Conservation (phyloP, 495 filamentous ascomycete genomes). For the Hyaloscypha hepaticicola region DNA sequence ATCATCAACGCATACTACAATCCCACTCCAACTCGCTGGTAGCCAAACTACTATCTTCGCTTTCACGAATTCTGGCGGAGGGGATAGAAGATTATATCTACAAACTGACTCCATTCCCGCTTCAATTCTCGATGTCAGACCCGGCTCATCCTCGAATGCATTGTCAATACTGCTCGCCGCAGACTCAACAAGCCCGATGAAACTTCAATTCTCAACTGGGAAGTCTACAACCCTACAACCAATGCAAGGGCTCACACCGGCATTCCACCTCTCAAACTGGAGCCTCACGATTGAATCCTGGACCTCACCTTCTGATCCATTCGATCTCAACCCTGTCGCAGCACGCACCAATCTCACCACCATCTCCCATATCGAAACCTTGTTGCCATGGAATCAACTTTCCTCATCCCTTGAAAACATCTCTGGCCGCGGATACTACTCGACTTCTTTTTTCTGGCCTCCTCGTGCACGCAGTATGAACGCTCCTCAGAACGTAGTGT, state of each 20-base stretch:
- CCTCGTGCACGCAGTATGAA: not conserved
- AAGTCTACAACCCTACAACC: constrained; percentile 4
- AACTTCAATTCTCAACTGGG: not conserved
- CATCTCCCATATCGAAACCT: constrained; percentile 28
- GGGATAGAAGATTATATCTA: not conserved
- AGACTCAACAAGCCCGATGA: not conserved
- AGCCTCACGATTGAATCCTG: constrained; percentile 43
- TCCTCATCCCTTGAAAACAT: constrained; percentile 42
- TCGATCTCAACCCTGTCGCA: constrained; percentile 25
- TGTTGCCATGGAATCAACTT: constrained; percentile 38
- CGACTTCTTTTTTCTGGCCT: constrained; percentile 38
- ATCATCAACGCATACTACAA: constrained; percentile 23
- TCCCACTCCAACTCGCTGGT: constrained; percentile 36
- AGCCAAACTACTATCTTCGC: constrained; percentile 40
- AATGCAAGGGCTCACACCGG: constrained; percentile 7
- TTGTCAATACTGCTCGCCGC: not conserved
- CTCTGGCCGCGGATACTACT: constrained; percentile 50
- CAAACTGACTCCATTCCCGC: not conserved
- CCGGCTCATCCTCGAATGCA: not conserved
- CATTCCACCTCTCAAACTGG: constrained; percentile 40
- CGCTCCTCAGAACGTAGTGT: not conserved
- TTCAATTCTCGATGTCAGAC: not conserved
- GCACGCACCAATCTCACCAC: constrained; percentile 35
- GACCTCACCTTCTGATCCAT: constrained; percentile 37
- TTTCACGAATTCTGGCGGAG: constrained; percentile 9